These are phyloP conservation scores for Salicornia ramosissima DNA, from an alignment of 148 eudicot genomes.

Conservation along the genomic window DNA sequence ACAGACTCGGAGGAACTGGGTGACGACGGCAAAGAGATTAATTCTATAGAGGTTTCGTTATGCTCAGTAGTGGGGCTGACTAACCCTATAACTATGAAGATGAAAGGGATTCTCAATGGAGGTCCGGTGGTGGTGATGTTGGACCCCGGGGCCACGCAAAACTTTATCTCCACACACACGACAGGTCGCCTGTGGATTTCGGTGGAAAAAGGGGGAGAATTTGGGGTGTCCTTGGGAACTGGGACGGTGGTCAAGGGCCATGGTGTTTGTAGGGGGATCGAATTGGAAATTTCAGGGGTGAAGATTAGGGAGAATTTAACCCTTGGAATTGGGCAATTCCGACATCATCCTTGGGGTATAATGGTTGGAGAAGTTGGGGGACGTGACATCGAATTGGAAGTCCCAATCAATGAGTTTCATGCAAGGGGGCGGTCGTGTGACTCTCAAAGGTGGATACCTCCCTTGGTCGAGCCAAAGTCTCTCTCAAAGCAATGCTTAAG, in stretches of 20 bases:
- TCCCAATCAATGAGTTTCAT: too few relatives aligned
- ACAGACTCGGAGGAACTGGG: background rate
- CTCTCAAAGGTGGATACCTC: background rate
- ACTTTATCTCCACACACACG: background rate
- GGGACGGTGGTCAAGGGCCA: background rate
- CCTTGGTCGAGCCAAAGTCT: background rate
- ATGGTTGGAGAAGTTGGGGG: too few relatives aligned
- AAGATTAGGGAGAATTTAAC: background rate
- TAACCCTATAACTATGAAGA: too few relatives aligned
- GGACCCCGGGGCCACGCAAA: background rate
- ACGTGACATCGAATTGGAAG: too few relatives aligned
- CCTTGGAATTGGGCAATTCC: background rate
- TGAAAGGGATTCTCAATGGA: background rate
- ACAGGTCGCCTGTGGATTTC: background rate
- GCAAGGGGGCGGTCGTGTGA: background rate
- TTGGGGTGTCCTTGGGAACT: background rate
- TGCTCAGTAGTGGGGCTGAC: background rate
- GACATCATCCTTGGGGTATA: background rate
- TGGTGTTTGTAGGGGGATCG: background rate
- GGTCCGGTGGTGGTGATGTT: background rate
- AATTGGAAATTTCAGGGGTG: background rate
- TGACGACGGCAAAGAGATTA: background rate
- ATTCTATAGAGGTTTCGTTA: background rate
- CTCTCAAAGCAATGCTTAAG: too few relatives aligned
- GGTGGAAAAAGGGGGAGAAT: background rate